Evolutionary conservation across 192 early-diverging fungal species (phyloP).

Genomic region (Funneliformis geosporum): DNA sequence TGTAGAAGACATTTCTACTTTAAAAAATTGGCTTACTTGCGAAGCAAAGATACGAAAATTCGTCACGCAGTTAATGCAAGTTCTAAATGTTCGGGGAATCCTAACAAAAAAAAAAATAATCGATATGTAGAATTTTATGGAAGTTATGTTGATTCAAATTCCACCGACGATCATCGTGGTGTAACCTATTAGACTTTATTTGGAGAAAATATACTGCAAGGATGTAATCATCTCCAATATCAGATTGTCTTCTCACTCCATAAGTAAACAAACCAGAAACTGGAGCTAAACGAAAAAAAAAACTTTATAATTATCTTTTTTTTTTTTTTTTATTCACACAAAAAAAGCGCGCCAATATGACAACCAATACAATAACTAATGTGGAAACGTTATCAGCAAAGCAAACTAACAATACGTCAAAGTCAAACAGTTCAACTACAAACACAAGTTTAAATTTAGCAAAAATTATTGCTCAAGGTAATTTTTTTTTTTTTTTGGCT

Average conservation of each 20-base stretch:
- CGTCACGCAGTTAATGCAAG: not conserved
- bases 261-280: conserved; percentile 15
- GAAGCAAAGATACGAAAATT: not conserved
- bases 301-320: conserved; percentile 3
- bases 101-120: too few relatives aligned
- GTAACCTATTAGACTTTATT: not conserved
- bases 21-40: conserved; percentile 17
- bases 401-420: conserved; percentile 4
- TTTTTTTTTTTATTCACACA: not conserved
- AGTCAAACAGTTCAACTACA: not conserved
- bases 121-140: not conserved
- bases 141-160: not conserved
- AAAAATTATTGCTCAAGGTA: conserved; percentile 8
- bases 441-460: not conserved
- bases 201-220: conserved; percentile 1
- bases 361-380: conserved; percentile 11
- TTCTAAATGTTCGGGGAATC: not conserved
- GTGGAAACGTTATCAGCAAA: not conserved
- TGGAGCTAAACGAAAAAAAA: not conserved
- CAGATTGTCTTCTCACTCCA: conserved; percentile 7
- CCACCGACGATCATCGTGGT: not conserved
- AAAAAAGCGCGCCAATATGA: conserved; percentile 13
- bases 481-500: not conserved
- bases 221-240: not conserved
- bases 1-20: conserved; percentile 10